Conservation (phyloP, 371 early-diverging fungal species). For the Actinomortierella ambigua region DNA sequence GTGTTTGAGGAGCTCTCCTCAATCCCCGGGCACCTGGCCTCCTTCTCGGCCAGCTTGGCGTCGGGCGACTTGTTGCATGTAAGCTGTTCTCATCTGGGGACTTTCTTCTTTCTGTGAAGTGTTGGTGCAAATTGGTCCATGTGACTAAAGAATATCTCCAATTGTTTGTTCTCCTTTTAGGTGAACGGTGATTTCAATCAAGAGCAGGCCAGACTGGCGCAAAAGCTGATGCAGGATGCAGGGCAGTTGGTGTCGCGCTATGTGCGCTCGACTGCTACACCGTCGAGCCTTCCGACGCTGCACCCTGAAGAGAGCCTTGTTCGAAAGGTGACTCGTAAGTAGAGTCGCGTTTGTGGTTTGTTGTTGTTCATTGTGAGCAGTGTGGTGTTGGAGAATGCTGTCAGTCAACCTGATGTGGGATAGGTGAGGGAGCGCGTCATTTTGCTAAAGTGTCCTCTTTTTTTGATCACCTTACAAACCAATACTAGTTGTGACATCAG, state of each 20-base stretch:
- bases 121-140: too few relatives aligned
- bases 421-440: too few relatives aligned
- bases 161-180: constrained; percentile 6
- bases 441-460: not conserved
- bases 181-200: constrained; percentile 34
- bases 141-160: too few relatives aligned
- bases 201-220: constrained; percentile 34
- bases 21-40: constrained; percentile 43
- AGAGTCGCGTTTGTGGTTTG: too few relatives aligned
- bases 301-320: constrained; percentile 30
- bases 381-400: too few relatives aligned
- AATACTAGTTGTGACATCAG: constrained; percentile 1
- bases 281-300: constrained; percentile 7
- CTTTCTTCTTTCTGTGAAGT: too few relatives aligned
- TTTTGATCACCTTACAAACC: not conserved
- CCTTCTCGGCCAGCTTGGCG: constrained; percentile 44
- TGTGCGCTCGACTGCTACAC: constrained; percentile 9
- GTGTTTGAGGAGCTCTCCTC: constrained; percentile 41
- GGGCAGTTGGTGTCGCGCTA: constrained; percentile 44
- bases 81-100: not conserved
- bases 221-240: constrained; percentile 46
- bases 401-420: too few relatives aligned
- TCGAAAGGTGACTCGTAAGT: constrained; percentile 40
- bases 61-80: constrained; percentile 39
- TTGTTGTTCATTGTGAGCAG: too few relatives aligned